Conservation (phyloP, 1,139 yeast species). For the Pichia inconspicua region DNA sequence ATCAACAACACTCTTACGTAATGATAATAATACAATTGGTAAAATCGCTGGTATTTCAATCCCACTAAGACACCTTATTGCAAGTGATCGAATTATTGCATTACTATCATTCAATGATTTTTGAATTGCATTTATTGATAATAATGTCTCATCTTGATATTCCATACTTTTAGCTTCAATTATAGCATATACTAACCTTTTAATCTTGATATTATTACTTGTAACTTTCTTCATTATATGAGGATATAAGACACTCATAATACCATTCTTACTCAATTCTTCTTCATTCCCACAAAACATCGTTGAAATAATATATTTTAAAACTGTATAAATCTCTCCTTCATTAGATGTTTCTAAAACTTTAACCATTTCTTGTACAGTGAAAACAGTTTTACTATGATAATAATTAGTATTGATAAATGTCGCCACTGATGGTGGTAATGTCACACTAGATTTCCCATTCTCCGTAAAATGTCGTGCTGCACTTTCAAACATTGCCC, state of each 20-base stretch:
- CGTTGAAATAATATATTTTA: constrained; percentile 64
- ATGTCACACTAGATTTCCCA: constrained; percentile 15
- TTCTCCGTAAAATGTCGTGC: constrained; percentile 32
- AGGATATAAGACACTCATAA: constrained; percentile 46
- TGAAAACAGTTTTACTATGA: constrained; percentile 17
- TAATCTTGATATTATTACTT: constrained; percentile 57
- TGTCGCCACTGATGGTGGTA: constrained; percentile 25
- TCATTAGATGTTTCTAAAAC: constrained; percentile 50
- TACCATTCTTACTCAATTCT: not conserved
- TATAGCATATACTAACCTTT: constrained; percentile 73
- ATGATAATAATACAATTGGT: constrained; percentile 68
- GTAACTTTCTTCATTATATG: constrained; percentile 87
- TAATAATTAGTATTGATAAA: constrained; percentile 21
- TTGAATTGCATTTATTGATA: constrained; percentile 88
- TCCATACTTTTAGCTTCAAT: constrained; percentile 70
- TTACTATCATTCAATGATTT: constrained; percentile 65
- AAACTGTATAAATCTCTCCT: constrained; percentile 61
- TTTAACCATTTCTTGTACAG: constrained; percentile 54
- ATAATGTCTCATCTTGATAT: constrained; percentile 80
- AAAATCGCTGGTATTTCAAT: constrained; percentile 72
- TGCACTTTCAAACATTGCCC: constrained; percentile 67
- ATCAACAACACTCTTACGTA: constrained; percentile 64
- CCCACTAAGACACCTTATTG: constrained; percentile 74
- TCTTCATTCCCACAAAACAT: constrained; percentile 51
- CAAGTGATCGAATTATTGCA: constrained; percentile 61